phyloP scores from a whole-genome alignment of 768 basidiomycete genomes.

The Pseudohyphozyma bogoriensis region DNA sequence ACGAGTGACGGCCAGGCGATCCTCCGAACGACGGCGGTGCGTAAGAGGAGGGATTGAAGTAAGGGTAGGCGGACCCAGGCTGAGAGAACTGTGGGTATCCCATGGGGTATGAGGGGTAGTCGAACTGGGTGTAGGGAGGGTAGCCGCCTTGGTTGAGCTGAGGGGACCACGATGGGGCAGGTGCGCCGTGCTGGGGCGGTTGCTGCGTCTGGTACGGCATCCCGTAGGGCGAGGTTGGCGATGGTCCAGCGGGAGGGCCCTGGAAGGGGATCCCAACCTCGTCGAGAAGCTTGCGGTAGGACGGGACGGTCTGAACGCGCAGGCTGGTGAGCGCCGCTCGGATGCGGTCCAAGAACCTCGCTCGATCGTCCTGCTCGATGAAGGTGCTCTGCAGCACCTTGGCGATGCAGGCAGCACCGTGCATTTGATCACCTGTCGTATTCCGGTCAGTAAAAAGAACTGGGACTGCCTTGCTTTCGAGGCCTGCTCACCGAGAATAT shows the following conservation, averaged over 20 bases:
- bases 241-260: slow-evolving; percentile 16
- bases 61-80: background rate
- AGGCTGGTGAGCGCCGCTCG: slow-evolving; percentile 82
- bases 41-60: background rate
- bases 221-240: background rate
- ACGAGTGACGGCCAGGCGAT: background rate
- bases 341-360: slow-evolving; percentile 67
- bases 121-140: background rate
- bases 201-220: background rate
- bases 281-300: slow-evolving; percentile 84
- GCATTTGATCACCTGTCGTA: slow-evolving; percentile 64
- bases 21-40: background rate
- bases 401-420: slow-evolving; percentile 64
- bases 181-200: background rate
- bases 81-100: slow-evolving; percentile 4
- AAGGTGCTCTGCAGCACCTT: slow-evolving; percentile 84
- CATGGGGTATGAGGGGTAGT: background rate
- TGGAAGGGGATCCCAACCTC: slow-evolving; percentile 79
- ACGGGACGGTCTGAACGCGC: slow-evolving; percentile 87
- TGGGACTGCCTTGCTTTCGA: too few relatives aligned
- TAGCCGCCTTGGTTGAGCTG: background rate
- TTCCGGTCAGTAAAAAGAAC: background rate
- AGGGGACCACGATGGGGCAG: slow-evolving; percentile 2
- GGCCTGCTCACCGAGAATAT: slow-evolving; percentile 59
- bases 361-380: slow-evolving; percentile 61